Base-by-base conservation (phyloP, 148 eudicot species). In the Chenopodium berlandieri region DNA sequence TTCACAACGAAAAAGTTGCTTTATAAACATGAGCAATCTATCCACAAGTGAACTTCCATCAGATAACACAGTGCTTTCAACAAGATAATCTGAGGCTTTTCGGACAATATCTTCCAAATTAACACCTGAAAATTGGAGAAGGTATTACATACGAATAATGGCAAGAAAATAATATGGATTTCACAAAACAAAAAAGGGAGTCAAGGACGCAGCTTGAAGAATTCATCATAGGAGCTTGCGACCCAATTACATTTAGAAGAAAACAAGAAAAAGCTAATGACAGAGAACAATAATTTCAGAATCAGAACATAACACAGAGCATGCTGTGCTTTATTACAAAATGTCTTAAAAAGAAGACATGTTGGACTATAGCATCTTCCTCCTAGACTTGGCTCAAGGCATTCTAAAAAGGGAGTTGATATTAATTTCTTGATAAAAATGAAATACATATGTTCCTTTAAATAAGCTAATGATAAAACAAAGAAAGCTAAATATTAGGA, bases 1-100 rank as follows among this genome's bases (percentile, higher is more conserved):
- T 85, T 92, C 97, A 83, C 95, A 94, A 44, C 78, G 67, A 81
- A 80, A 82, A 63, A 96, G 88, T 82, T 88, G 89, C 86, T 92
- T 86, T 78, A 88, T 78, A 65, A 88, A 81, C 82, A 48, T 72
- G 75, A 90, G 46, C 66, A 82, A 85, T 80, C 76, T 84, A 47
- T 89, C 90, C 64, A 81, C 47, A 69, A 84, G 60, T 25, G 89
- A 83, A 81, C 79, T 79, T 72, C 68, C 85, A 73, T 87, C 77
- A 71, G 84, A 75, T 70, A 47, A 54, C n/a, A 72, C 58, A 46
- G 82, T 75, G 54, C 76, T 44, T 71, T 86, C 86, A 87, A 87
- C 90, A 79, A 94, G 88, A 83, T 88, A 91, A 69, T 82, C 82
- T 14, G 88, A 82, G 77, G 88, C 82, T 89, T 91, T 90, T 80